Conservation (phyloP, 1,284 basidiomycete species). For the Trametes pubescens region DNA sequence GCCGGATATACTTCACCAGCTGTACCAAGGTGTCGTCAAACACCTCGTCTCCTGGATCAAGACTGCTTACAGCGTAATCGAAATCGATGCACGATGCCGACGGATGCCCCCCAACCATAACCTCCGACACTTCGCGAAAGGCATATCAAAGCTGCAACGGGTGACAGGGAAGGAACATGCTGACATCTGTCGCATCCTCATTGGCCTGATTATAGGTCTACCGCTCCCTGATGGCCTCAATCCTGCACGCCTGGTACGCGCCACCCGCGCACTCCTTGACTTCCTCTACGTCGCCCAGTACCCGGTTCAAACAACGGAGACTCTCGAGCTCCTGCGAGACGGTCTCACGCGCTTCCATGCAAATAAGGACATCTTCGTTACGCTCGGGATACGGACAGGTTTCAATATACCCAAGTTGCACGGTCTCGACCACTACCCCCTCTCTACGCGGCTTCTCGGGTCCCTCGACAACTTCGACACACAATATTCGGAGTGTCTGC, state of each 20-base stretch:
- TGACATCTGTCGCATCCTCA: slow-evolving; percentile 33
- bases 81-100: slow-evolving; percentile 46
- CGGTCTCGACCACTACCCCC: slow-evolving; percentile 37
- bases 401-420: slow-evolving; percentile 46
- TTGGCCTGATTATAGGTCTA: slow-evolving; percentile 31
- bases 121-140: slow-evolving; percentile 48
- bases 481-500: slow-evolving; percentile 41
- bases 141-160: slow-evolving; percentile 41
- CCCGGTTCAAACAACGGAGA: slow-evolving; percentile 35
- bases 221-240: slow-evolving; percentile 17
- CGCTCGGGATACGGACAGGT: slow-evolving; percentile 35
- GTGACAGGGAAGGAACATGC: slow-evolving; percentile 35
- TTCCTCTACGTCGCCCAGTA: slow-evolving; percentile 41
- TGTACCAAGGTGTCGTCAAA: slow-evolving; percentile 43
- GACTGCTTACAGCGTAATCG: slow-evolving; percentile 33
- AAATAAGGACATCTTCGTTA: slow-evolving; percentile 41
- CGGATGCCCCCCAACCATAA: slow-evolving; percentile 47
- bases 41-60: slow-evolving; percentile 38
- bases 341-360: slow-evolving; percentile 41
- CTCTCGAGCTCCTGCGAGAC: slow-evolving; percentile 35
- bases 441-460: slow-evolving; percentile 34
- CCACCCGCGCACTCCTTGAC: slow-evolving; percentile 36
- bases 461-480: slow-evolving; percentile 42
- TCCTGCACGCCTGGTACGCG: slow-evolving; percentile 18
- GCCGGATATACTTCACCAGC: slow-evolving; percentile 37